Evolutionary conservation across 345 rosid species (phyloP), one percentile per base, ranked within the genome.

Genomic region (Carallia pectinifolia): DNA sequence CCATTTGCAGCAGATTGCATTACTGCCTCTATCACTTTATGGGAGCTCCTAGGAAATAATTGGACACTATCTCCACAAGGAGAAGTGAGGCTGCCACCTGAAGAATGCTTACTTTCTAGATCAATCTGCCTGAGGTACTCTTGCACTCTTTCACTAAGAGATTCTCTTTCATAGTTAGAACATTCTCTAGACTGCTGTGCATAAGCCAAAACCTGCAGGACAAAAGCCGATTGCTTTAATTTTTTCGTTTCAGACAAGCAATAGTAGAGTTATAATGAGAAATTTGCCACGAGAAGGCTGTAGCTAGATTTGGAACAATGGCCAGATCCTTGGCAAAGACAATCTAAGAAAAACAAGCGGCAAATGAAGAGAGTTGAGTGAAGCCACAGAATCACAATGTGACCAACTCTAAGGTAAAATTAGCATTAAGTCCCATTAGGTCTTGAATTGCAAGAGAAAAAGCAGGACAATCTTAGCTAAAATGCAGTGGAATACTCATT

Each of bases 161-260:
- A 81, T 70, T 83, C 90, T 75, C 83, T 87, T 81, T 91, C 92
- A 75, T 87, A 86, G 80, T 91, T 81, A 75, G 92, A 81, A 73
- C 91, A 83, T 85, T 89, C 97, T 75, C 91, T 85, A 39, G 95
- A 89, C 76, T 89, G 93, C 36, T 89, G 95, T 71, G 95, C 92
- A 77, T 89, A 88, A 70, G 86, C 84, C 82, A 88, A 80, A 70
- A 85, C 89, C 95, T 89, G 82, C 19, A 73, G 4, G n/a, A 53
- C 23, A 64, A 58, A 16, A 68, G 27, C 15, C 36, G 15, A 13
- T 16, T n/a, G 27, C 38, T 50, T 62, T 48, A n/a, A 18, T 53
- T 17, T 23, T 18, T 10, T 31, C 8, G 30, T 44, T 7, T 23
- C 61, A 54, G 31, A 39, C 30, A 7, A 53, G 4, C 23, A 62